Conservation (phyloP, 2,329 filamentous ascomycete genomes). For the Coniochaeta hoffmannii region DNA sequence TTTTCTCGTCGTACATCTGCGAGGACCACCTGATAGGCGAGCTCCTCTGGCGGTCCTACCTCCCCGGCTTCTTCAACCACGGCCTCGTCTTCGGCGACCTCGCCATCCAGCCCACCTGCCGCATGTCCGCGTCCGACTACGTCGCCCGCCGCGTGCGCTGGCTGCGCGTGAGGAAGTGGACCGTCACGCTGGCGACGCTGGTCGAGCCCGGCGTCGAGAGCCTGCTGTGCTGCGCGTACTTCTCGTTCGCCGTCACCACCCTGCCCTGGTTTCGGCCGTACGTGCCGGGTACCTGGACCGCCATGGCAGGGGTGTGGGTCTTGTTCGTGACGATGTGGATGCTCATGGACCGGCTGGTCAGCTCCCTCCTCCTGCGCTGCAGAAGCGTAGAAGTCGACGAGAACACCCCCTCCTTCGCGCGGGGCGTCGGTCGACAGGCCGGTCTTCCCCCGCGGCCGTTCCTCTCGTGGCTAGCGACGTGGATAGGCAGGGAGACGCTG, state of each 20-base stretch:
- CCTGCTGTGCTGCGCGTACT: conserved; percentile 73
- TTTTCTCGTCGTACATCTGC: conserved; percentile 93
- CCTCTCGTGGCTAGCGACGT: conserved; percentile 67
- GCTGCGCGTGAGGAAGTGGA: conserved; percentile 91
- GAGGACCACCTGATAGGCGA: conserved; percentile 97
- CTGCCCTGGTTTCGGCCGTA: conserved; percentile 54
- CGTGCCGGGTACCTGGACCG: conserved; percentile 58
- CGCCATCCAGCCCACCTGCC: conserved; percentile 80
- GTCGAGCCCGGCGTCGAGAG: conserved; percentile 91
- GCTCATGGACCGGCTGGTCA: conserved; percentile 65
- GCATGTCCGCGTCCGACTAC: conserved; percentile 72
- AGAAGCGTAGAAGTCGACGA: conserved; percentile 62
- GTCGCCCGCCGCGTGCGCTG: conserved; percentile 76
- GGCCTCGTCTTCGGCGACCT: conserved; percentile 78
- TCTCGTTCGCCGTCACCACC: conserved; percentile 71
- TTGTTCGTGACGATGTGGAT: conserved; percentile 64
- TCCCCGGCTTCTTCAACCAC: conserved; percentile 68
- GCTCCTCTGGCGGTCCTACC: conserved; percentile 67
- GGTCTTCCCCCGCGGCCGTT: conserved; percentile 48
- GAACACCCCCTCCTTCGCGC: conserved; percentile 69
- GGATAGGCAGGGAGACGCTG: conserved; percentile 75
- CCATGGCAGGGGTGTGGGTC: conserved; percentile 60
- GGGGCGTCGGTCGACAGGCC: conserved; percentile 27
- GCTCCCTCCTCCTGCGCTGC: conserved; percentile 65
- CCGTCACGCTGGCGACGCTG: conserved; percentile 78